phyloP scores from a whole-genome alignment of 192 early-diverging fungal species.

The Pilaira anomala region DNA sequence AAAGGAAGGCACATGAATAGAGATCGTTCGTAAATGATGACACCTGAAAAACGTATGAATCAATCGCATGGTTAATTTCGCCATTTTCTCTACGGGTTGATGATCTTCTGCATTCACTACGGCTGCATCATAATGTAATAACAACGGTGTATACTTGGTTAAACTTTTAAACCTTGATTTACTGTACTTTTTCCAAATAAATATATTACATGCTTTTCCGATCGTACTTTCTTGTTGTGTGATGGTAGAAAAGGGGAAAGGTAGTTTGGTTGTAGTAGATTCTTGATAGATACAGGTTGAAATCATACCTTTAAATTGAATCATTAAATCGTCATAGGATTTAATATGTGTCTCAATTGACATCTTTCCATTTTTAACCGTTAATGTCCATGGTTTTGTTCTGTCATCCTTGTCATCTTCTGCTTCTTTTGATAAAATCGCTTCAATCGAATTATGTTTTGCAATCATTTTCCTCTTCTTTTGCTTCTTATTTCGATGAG shows the following conservation, averaged over 20 bases:
- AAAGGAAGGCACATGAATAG: slow-evolving; percentile 14
- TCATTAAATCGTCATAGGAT: background rate
- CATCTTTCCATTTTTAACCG: slow-evolving; percentile 9
- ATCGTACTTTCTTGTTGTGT: background rate
- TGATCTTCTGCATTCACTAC: background rate
- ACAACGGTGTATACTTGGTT: background rate
- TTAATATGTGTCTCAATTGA: background rate
- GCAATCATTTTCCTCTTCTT: background rate
- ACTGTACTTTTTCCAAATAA: slow-evolving; percentile 4
- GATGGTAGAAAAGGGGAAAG: background rate
- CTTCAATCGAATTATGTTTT: background rate
- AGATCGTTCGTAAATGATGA: background rate
- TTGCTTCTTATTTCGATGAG: too few species aligned
- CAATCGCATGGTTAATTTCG: background rate
- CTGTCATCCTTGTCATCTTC: background rate
- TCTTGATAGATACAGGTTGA: background rate
- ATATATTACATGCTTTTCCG: background rate
- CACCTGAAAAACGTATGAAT: slow-evolving; percentile 2
- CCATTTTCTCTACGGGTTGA: background rate
- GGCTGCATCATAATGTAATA: background rate
- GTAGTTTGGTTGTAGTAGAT: background rate
- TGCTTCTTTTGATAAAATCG: background rate
- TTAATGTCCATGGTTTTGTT: background rate
- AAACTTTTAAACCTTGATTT: slow-evolving; percentile 3
- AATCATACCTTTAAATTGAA: background rate